phyloP scores from a whole-genome alignment of 805 yeast genomes.

The Lipomyces anomalus region DNA sequence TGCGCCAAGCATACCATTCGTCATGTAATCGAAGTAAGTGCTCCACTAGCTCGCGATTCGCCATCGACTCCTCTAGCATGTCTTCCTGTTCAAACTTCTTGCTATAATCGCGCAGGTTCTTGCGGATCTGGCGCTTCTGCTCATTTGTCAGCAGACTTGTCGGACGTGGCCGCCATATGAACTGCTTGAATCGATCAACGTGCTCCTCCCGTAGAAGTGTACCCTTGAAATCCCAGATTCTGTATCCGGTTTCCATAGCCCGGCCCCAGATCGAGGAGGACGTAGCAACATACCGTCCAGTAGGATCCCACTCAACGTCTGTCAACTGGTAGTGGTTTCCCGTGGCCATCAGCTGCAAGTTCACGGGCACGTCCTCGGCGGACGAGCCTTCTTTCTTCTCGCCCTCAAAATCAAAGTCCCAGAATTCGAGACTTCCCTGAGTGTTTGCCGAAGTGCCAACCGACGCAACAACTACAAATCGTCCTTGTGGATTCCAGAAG shows the following conservation, averaged over 20 bases:
- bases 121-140: conserved; percentile 83
- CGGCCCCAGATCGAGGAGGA: conserved; percentile 87
- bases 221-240: conserved; percentile 80
- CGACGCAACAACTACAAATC: conserved; percentile 59
- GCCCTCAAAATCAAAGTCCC: conserved; percentile 79
- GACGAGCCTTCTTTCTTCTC: conserved; percentile 38
- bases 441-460: conserved; percentile 46
- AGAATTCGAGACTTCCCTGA: conserved; percentile 64
- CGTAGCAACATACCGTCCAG: conserved; percentile 83
- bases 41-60: conserved; percentile 81
- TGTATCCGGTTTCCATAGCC: conserved; percentile 84
- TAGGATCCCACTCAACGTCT: conserved; percentile 87
- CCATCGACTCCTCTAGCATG: conserved; percentile 92
- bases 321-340: conserved; percentile 74
- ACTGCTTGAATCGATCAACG: conserved; percentile 77
- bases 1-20: conserved; percentile 82
- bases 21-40: conserved; percentile 73
- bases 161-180: conserved; percentile 98
- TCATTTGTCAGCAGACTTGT: conserved; percentile 64
- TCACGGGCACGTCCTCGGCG: conserved; percentile 48
- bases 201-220: conserved; percentile 65
- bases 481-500: conserved; percentile 88
- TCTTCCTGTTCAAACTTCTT: conserved; percentile 93
- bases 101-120: conserved; percentile 80
- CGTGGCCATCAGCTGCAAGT: conserved; percentile 55